Percentiles rank a stretch among this genome's conserved stretches.
Conservation (phyloP, 1,284 basidiomycete genomes). For the Pseudomicrostroma phylloplanum region DNA sequence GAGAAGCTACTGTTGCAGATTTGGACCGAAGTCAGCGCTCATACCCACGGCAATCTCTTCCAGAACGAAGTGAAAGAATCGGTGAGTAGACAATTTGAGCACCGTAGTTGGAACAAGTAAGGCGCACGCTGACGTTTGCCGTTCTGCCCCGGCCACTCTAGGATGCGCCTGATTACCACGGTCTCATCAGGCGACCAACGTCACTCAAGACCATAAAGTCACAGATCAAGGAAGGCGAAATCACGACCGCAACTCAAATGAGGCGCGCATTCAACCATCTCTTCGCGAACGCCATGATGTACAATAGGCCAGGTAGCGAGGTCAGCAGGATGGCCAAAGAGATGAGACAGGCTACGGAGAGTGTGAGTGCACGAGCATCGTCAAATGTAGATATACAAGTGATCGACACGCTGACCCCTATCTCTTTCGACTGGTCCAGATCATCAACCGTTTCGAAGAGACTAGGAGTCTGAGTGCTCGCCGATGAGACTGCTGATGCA, state of each 20-base stretch:
- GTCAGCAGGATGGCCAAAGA: conserved; percentile 46
- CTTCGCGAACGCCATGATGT: conserved; percentile 47
- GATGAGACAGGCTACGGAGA: conserved; percentile 40
- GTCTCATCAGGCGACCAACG: background rate
- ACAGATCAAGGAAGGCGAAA: conserved; percentile 40
- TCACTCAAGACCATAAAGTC: conserved; percentile 41
- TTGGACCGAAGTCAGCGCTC: conserved; percentile 42
- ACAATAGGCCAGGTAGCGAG: conserved; percentile 44
- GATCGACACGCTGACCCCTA: too few species aligned
- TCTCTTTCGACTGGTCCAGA: conserved; percentile 14
- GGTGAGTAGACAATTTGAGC: conserved; percentile 13
- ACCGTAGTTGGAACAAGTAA: background rate
- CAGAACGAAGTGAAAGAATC: conserved; percentile 39
- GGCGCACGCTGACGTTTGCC: too few species aligned
- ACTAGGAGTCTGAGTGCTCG: conserved; percentile 16
- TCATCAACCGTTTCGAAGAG: conserved; percentile 27
- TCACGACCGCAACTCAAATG: conserved; percentile 27
- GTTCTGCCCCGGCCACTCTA: background rate
- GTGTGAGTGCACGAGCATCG: too few species aligned
- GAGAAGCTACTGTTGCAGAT: conserved; percentile 42
- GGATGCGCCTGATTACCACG: conserved; percentile 6
- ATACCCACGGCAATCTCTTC: conserved; percentile 47
- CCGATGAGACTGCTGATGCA: too few species aligned
- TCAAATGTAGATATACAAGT: too few species aligned
- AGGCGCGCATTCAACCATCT: conserved; percentile 32